Evolutionary conservation across 129 eudicot species (phyloP).

Genomic region (Saposhnikovia divaricata): DNA sequence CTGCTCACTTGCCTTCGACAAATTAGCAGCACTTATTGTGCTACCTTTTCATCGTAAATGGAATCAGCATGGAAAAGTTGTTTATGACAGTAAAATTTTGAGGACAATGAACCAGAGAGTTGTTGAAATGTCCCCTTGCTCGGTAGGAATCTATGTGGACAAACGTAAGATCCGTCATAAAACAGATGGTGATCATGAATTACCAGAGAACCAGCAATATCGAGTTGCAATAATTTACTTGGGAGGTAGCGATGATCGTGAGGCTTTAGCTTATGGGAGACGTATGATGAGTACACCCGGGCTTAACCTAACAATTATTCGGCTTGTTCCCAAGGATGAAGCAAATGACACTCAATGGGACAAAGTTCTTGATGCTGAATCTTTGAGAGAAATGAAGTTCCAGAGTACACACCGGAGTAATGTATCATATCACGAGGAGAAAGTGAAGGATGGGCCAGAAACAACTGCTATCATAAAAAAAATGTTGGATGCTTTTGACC

Average conservation of each 20-base stretch:
- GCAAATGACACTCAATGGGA: conserved; percentile 27
- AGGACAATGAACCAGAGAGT: conserved; percentile 28
- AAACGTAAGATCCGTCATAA: conserved; percentile 21
- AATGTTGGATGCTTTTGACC: conserved; percentile 32
- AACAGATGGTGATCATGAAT: not conserved
- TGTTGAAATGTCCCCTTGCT: conserved; percentile 39
- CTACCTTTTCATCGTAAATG: conserved; percentile 57
- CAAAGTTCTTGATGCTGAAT: conserved; percentile 28
- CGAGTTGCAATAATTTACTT: conserved; percentile 31
- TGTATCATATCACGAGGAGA: conserved; percentile 26
- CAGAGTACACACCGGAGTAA: conserved; percentile 14
- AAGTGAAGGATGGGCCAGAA: conserved; percentile 40
- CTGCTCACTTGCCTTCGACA: conserved; percentile 50
- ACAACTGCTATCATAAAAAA: conserved; percentile 21
- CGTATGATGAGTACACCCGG: conserved; percentile 29
- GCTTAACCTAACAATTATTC: conserved; percentile 24
- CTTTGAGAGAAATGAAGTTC: conserved; percentile 26
- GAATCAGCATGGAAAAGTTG: conserved; percentile 36
- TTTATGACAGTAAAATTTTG: conserved; percentile 19
- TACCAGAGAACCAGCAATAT: not conserved
- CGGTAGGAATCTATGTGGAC: conserved; percentile 41
- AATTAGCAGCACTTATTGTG: conserved; percentile 36
- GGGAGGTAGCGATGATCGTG: conserved; percentile 52
- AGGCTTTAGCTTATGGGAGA: conserved; percentile 36
- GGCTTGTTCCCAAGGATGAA: conserved; percentile 27